These are phyloP conservation scores for Mortierella sp. DNA, from an alignment of 371 early-diverging fungal species.

Conservation along the genomic window DNA sequence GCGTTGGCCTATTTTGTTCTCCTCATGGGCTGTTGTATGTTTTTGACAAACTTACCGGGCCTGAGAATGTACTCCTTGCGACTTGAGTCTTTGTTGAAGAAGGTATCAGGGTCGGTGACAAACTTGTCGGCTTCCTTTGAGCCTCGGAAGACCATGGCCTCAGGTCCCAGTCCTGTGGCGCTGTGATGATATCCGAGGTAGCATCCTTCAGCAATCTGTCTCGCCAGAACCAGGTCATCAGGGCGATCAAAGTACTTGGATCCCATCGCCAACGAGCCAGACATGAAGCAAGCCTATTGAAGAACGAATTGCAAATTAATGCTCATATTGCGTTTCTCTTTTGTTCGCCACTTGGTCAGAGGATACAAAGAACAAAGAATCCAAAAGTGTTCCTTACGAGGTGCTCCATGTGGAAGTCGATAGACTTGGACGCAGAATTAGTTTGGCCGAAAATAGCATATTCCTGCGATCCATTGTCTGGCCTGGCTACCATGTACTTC, in stretches of 20 bases:
- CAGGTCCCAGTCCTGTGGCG: constrained; percentile 71
- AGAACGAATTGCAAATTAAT: neutral
- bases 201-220: constrained; percentile 70
- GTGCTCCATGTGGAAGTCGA: constrained; percentile 67
- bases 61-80: constrained; percentile 51
- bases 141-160: constrained; percentile 55
- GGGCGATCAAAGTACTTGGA: constrained; percentile 65
- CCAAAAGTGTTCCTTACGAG: constrained; percentile 48
- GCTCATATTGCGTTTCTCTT: neutral
- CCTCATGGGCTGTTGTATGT: neutral
- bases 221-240: constrained; percentile 62
- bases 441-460: constrained; percentile 63
- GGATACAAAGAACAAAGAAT: neutral
- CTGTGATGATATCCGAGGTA: constrained; percentile 70
- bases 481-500: constrained; percentile 64
- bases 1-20: neutral
- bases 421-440: constrained; percentile 44
- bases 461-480: constrained; percentile 56
- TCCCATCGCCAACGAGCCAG: constrained; percentile 79
- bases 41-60: constrained; percentile 28
- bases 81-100: constrained; percentile 20
- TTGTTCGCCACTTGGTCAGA: neutral
- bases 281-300: constrained; percentile 72
- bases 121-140: constrained; percentile 8
- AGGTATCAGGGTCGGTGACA: constrained; percentile 28